phyloP scores from a whole-genome alignment of 2,329 filamentous ascomycete species.

The Venturia asperata region DNA sequence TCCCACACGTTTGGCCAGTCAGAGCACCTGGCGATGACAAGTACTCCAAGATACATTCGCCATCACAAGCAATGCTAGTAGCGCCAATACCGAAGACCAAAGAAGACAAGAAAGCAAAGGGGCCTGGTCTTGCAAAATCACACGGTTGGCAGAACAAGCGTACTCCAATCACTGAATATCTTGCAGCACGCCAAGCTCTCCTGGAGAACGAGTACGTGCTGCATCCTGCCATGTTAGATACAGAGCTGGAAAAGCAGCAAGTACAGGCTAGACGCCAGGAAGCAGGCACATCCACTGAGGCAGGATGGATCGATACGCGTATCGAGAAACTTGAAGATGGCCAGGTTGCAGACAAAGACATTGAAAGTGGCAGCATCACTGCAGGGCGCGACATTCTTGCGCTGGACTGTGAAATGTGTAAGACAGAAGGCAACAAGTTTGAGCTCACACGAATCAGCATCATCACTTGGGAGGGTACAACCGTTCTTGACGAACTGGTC shows the following conservation, averaged over 20 bases:
- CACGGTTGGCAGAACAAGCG: conserved; percentile 65
- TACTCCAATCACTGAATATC: conserved; percentile 73
- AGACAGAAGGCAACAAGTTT: conserved; percentile 70
- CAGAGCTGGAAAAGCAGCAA: conserved; percentile 48
- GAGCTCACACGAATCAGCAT: conserved; percentile 86
- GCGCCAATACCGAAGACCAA: conserved; percentile 62
- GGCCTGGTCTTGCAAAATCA: conserved; percentile 53
- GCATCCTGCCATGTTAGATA: conserved; percentile 67
- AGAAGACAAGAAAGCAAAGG: conserved; percentile 57
- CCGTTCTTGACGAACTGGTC: conserved; percentile 83
- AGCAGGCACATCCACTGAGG: conserved; percentile 41
- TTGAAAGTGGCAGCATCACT: conserved; percentile 75
- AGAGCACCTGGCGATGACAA: conserved; percentile 80
- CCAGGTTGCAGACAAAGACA: conserved; percentile 58
- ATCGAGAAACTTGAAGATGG: conserved; percentile 62
- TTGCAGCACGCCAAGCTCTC: conserved; percentile 66
- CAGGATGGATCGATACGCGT: conserved; percentile 78
- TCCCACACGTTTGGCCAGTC: conserved; percentile 82
- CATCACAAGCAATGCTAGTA: conserved; percentile 75
- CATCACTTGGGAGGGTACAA: conserved; percentile 74
- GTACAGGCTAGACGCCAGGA: conserved; percentile 48
- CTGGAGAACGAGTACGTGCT: conserved; percentile 75
- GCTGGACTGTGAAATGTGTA: conserved; percentile 96
- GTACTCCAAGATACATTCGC: conserved; percentile 74
- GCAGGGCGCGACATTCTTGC: conserved; percentile 72